Evolutionary conservation across 148 eudicot genomes (phyloP).

Genomic region (Bassia scoparia): DNA sequence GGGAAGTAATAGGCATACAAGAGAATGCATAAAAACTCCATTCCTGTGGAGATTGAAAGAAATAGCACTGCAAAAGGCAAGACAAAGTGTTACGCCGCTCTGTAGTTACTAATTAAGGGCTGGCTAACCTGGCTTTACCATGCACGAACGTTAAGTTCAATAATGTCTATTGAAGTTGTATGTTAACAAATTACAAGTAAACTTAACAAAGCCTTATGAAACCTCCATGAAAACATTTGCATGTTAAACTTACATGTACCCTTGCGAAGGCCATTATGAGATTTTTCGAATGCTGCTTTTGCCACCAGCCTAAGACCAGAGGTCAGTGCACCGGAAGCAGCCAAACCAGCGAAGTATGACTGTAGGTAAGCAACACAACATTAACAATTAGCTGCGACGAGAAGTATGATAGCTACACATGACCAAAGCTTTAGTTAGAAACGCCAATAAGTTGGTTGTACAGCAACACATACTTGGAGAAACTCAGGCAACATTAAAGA

Average conservation of each 20-base stretch:
- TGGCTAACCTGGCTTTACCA: not conserved
- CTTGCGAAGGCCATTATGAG: slow-evolving; percentile 41
- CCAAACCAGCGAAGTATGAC: slow-evolving; percentile 71
- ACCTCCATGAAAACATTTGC: not conserved
- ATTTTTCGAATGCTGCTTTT: slow-evolving; percentile 37
- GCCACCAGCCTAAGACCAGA: slow-evolving; percentile 41
- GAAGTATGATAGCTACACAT: not conserved
- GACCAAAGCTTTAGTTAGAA: not conserved
- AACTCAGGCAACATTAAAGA: slow-evolving; percentile 52
- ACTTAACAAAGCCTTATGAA: too few species aligned
- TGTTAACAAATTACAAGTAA: too few species aligned
- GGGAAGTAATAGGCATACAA: slow-evolving; percentile 50
- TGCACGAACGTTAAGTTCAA: not conserved
- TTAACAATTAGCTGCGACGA: not conserved
- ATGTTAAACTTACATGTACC: slow-evolving; percentile 39
- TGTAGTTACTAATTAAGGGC: not conserved
- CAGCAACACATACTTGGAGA: slow-evolving; percentile 22
- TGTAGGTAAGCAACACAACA: slow-evolving; percentile 18
- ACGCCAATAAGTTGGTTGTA: not conserved
- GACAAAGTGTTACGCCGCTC: too few species aligned
- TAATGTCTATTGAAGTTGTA: too few species aligned
- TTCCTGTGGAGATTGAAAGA: slow-evolving; percentile 43
- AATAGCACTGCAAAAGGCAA: slow-evolving; percentile 44
- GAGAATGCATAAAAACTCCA: slow-evolving; percentile 48
- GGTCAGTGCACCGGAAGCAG: slow-evolving; percentile 45